Evolutionary conservation across 2,329 filamentous ascomycete genomes (phyloP), one percentile per base, ranked within the genome.

Genomic region (Sporothrix sp.): DNA sequence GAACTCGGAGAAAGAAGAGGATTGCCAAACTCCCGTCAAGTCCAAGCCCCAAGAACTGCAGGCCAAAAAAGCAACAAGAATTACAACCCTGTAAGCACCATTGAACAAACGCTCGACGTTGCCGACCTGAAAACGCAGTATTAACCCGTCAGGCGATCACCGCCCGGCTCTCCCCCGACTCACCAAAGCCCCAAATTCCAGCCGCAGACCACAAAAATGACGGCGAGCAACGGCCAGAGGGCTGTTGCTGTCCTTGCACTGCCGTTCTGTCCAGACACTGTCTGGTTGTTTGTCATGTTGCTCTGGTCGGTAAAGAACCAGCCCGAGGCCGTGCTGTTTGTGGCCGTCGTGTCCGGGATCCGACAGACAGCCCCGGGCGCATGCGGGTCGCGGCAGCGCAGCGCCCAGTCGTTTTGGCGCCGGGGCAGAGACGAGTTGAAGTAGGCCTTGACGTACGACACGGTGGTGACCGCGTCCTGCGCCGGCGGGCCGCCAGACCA

Each of bases 391-490:
- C 42, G 58, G 57, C 76, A 80, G 42, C 74, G 65, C 8, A 46
- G 52, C 3, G 48, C 52, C 58, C 66, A 70, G 52, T 73, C 71
- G 13, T 56, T 57, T 43, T 68, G 62, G 14, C 73, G 62, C 50
- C 60, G 55, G 2, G 59, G 55, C 18, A 70, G 58, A 3, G 82
- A 81, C 14, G 82, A 82, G 69, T 90, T 90, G 69, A 89, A 91
- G 65, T 90, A 91, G 0, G 81, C 82, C 63, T 86, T 87, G 52
- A 88, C 74, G 60, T 88, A 88, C 33, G 72, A 76, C 21, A 90
- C 72, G 7, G 73, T 77, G 58, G 87, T 70, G 16, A 74, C 66
- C 0, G 85, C 78, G 58, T 89, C 81, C 30, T 69, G 55, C 0
- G 58, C 57, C 0, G 86, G 85, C 3, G 86, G 86, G 0, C 85